These are phyloP conservation scores for Fusarium ramigenum DNA, from an alignment of 2,329 filamentous ascomycete species.

Conservation along the genomic window DNA sequence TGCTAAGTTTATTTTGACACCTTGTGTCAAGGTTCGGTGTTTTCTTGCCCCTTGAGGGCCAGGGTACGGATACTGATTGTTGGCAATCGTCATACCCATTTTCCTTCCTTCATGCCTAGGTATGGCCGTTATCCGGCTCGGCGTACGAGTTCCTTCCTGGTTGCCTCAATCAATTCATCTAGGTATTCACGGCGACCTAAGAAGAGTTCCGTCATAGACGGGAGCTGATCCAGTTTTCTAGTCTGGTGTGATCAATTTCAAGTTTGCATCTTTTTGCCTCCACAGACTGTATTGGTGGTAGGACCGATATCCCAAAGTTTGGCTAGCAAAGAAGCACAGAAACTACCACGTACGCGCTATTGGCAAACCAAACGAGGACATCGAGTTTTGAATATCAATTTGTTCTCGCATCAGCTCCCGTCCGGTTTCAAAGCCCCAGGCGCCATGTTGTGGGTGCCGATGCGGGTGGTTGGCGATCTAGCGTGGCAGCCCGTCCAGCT, in stretches of 20 bases:
- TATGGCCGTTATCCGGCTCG: slow-evolving; percentile 36
- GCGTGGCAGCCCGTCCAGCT: slow-evolving; percentile 30
- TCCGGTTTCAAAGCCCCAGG: slow-evolving; percentile 19
- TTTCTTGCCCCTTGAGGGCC: too few relatives aligned
- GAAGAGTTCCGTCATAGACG: slow-evolving; percentile 23
- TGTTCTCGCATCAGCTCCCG: slow-evolving; percentile 23
- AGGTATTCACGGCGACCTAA: neutral
- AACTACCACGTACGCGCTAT: neutral
- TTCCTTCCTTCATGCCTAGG: slow-evolving; percentile 10
- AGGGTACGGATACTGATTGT: neutral
- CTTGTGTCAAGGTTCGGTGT: too few relatives aligned
- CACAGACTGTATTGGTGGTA: slow-evolving; percentile 5
- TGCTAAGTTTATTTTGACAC: too few relatives aligned
- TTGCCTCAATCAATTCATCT: neutral
- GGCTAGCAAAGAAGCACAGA: slow-evolving; percentile 1
- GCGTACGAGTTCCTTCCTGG: slow-evolving; percentile 15
- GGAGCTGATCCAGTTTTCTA: slow-evolving; percentile 13
- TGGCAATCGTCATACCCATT: slow-evolving; percentile 31
- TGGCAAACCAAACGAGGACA: slow-evolving; percentile 7
- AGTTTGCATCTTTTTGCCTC: slow-evolving; percentile 12
- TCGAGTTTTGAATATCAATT: slow-evolving; percentile 22
- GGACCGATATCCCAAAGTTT: slow-evolving; percentile 25
- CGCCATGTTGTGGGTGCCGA: slow-evolving; percentile 18
- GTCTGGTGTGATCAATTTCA: neutral
- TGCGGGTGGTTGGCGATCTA: slow-evolving; percentile 35